Base-by-base conservation (phyloP, 352 stramenopile species). In the Phytophthora pistaciae region DNA sequence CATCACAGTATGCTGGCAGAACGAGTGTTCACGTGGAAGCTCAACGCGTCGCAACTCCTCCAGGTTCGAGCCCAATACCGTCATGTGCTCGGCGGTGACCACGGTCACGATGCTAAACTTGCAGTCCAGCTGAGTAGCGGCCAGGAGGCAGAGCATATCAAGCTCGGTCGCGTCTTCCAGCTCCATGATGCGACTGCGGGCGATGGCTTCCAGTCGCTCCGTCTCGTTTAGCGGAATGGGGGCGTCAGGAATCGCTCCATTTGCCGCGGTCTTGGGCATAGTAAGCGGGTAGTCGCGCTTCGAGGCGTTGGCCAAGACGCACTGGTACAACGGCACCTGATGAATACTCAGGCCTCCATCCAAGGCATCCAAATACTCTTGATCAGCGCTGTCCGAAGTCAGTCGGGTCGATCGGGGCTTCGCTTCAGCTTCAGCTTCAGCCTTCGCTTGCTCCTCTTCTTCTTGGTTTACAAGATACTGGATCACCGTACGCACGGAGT, bases 1-100 rank as follows among this genome's bases (percentile, higher is more conserved):
- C 82, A 93, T 82, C 33, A 92, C 77, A n/a, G 75, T 79, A 48
- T 91, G 86, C 33, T 83, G 74, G 46, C 86, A 93, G 69, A 93
- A 89, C 31, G 75, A 77, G 8, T 90, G 70, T 40, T 87, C 70
- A 23, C 83, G 81, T 18, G 81, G 74, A 38, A 89, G 81, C 7
- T 68, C 46, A 7, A 72, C 42, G 5, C 55, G 57, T 20, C 74
- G 62, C 49, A 84, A 48, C 8, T 70, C 46, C 25, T 70, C 60
- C 60, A 75, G 46, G 40, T 70, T 70, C 18, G 75, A 78, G 14
- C 75, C 78, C 38, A 84, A 60, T 20, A 91, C 73, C 14, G 74
- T 78, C 48, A 83, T 72, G 44, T 82, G 64, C 33, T 87, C 68
- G n/a, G 70, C 63, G 21, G 79, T 82, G 11, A 92, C 77, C 46